Percentiles rank a stretch among this genome's conserved stretches.
These are phyloP conservation scores for Euphorbia peplus DNA, from an alignment of 345 rosid genomes.

Conservation along the genomic window DNA sequence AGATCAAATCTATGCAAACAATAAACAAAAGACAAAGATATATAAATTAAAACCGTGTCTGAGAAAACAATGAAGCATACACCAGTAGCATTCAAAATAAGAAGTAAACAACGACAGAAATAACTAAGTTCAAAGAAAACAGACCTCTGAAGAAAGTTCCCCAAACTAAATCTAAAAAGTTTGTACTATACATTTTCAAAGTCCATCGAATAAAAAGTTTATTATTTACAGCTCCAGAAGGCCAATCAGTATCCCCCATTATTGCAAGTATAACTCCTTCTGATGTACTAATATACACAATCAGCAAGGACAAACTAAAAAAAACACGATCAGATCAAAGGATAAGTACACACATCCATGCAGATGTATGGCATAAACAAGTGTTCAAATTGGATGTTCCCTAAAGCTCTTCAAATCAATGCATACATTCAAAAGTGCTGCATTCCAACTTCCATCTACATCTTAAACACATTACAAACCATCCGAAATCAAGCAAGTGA, in stretches of 20 bases:
- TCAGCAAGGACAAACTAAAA: background rate
- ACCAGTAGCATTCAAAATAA: background rate
- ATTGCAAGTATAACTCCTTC: background rate
- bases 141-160: background rate
- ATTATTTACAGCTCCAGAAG: background rate
- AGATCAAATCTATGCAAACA: background rate
- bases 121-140: background rate
- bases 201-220: background rate
- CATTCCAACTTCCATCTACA: background rate
- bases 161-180: background rate
- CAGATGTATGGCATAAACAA: background rate
- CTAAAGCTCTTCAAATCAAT: slow-evolving; percentile 4
- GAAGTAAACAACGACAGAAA: background rate
- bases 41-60: background rate
- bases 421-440: slow-evolving; percentile 2
- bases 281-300: background rate
- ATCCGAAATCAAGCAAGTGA: background rate
- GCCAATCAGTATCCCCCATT: background rate
- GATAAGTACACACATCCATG: background rate
- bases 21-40: background rate
- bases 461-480: background rate
- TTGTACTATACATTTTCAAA: background rate
- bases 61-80: background rate
- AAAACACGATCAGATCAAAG: background rate
- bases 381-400: slow-evolving; percentile 1